These are phyloP conservation scores for Metarhizium humberi DNA, from an alignment of 2,329 filamentous ascomycete genomes.

Conservation along the genomic window DNA sequence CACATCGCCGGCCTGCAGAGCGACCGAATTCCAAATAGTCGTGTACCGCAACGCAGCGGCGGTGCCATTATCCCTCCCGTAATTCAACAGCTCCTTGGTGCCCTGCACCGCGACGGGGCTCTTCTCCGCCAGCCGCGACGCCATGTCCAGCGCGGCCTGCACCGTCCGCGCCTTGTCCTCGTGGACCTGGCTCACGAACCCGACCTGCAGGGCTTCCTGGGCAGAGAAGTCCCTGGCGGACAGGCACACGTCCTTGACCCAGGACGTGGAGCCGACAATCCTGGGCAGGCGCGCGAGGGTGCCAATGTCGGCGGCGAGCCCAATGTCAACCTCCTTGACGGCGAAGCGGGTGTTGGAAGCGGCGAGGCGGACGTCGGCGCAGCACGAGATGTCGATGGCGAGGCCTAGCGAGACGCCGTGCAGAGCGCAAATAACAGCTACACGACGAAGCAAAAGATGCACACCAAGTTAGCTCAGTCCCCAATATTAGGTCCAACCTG, in stretches of 20 bases:
- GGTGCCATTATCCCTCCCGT: conserved; percentile 67
- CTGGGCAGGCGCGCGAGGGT: conserved; percentile 67
- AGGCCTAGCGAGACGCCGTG: conserved; percentile 73
- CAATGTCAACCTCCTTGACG: conserved; percentile 78
- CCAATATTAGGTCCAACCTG: neutral
- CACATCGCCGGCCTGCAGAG: conserved; percentile 74
- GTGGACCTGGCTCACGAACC: conserved; percentile 59
- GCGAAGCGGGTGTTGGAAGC: conserved; percentile 51
- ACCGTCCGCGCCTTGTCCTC: conserved; percentile 55
- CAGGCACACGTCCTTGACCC: conserved; percentile 72
- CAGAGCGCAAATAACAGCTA: conserved; percentile 71
- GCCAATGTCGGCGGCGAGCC: conserved; percentile 70
- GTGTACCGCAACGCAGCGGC: conserved; percentile 78
- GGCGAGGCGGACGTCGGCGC: conserved; percentile 62
- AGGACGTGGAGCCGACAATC: conserved; percentile 58
- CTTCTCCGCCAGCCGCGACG: conserved; percentile 61
- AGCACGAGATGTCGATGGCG: conserved; percentile 63
- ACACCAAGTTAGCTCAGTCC: neutral
- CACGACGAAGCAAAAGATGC: neutral
- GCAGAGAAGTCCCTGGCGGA: conserved; percentile 61
- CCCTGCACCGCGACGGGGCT: conserved; percentile 81
- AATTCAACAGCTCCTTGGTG: conserved; percentile 81
- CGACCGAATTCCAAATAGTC: conserved; percentile 75
- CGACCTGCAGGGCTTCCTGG: conserved; percentile 59
- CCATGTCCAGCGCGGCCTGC: conserved; percentile 52